Base-by-base conservation (phyloP, 176 grass and related monocot genomes). In the Bolboschoenus planiculmis region DNA sequence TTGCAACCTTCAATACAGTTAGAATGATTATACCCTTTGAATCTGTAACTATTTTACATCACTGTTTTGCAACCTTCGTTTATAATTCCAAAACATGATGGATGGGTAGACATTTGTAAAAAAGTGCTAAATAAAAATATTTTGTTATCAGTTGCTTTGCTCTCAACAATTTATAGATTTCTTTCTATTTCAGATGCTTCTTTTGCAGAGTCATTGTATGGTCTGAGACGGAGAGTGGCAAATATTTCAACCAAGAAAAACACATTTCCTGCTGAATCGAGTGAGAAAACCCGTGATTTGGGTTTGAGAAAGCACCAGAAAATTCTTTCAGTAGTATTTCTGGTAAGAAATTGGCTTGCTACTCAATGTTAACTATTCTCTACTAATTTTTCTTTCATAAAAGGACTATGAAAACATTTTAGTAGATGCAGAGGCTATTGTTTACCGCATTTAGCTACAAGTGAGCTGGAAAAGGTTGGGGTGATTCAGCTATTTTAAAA, bases 141-240 rank as follows among this genome's bases (percentile, higher is more conserved):
- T 27, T 10, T 27, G 13, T 47, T 50, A 50, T 30, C 24, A 27
- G 24, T 76, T 76, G 44, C 43, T 51, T 47, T 51, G 26, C 72
- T 31, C 23, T 76, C 0, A 7, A 24, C 72, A 76, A 40, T 31
- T 76, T 50, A 29, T 31, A 31, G 5, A 20, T 34, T 84, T 76
- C 34, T 87, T 58, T 79, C 24, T 56, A 31, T 87, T 90, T 88
- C 92, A 98, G 96, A 98, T 87, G 96, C 90, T 81, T 98, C 96
- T 75, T 98, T 98, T 85, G 92, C 96, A 3, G 96, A 98, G 61
- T 93, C 96, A 56, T 91, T 98, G 75, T 98, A 98, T 87, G 96
- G 96, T 85, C 87, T 98, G 48, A 90, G 90, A 83, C 88, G 96
- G 82, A 93, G 92, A 78, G 85, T 83, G 79, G 85, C 91, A 83